These are phyloP conservation scores for Colletotrichum lindemuthianum DNA, from an alignment of 2,329 filamentous ascomycete genomes.

Conservation along the genomic window DNA sequence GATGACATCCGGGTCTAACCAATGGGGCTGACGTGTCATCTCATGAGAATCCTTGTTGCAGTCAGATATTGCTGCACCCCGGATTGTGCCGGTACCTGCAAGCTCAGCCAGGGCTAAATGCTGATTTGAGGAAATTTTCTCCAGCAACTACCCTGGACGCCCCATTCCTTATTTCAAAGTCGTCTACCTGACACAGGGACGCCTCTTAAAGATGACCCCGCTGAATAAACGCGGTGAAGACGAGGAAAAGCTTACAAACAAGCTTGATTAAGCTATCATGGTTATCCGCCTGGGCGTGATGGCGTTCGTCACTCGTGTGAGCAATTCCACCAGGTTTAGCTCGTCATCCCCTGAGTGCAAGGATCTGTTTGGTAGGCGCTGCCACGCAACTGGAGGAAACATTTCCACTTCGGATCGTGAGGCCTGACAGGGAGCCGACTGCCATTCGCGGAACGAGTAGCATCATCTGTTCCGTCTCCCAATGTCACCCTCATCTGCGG, in stretches of 20 bases:
- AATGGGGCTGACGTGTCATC: background rate
- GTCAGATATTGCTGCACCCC: background rate
- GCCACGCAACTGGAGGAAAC: conserved; percentile 1
- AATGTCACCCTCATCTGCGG: background rate
- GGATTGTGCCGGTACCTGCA: conserved; percentile 24
- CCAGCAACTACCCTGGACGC: conserved; percentile 18
- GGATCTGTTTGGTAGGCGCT: background rate
- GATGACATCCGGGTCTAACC: background rate
- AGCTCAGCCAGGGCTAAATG: background rate
- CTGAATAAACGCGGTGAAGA: conserved; percentile 15
- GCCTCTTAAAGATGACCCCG: background rate
- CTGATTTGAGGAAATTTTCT: conserved; percentile 34
- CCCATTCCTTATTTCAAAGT: conserved; percentile 13
- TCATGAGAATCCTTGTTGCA: background rate
- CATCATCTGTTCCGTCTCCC: background rate
- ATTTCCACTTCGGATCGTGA: background rate
- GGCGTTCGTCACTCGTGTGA: background rate
- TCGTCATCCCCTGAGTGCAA: background rate
- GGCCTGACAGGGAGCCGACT: background rate
- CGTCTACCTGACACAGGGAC: conserved; percentile 19
- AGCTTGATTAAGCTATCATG: conserved; percentile 14
- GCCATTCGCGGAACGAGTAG: conserved; percentile 27
- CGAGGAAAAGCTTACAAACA: conserved; percentile 14
- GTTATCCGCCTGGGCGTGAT: background rate
- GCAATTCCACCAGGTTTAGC: background rate